Percentiles rank a stretch among this genome's conserved stretches.
Conservation (phyloP, 345 rosid species). For the Gossypium turneri region DNA sequence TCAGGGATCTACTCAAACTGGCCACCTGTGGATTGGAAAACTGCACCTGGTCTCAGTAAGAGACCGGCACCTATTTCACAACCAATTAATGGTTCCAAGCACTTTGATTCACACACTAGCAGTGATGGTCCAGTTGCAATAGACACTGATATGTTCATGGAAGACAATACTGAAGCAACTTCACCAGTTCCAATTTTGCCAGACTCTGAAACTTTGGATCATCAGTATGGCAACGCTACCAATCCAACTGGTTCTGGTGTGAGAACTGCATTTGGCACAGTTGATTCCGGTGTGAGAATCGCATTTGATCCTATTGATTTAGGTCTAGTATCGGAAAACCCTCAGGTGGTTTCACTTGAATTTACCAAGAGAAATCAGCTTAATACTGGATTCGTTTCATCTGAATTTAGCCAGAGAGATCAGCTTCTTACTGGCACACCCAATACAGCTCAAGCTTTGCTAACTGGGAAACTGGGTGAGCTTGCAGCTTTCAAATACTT, state of each 20-base stretch:
- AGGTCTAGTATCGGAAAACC: conserved; percentile 26
- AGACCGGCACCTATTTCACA: conserved; percentile 23
- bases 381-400: conserved; percentile 26
- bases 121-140: conserved; percentile 27
- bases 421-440: conserved; percentile 46
- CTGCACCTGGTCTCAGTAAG: conserved; percentile 46
- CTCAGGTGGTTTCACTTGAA: conserved; percentile 21
- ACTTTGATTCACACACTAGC: conserved; percentile 9
- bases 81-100: conserved; percentile 22
- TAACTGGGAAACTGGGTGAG: conserved; percentile 73
- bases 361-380: conserved; percentile 46
- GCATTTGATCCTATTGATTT: conserved; percentile 24
- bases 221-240: conserved; percentile 7
- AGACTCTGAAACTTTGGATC: conserved; percentile 17
- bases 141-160: conserved; percentile 34
- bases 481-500: conserved; percentile 60
- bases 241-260: conserved; percentile 8
- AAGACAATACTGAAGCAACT: conserved; percentile 24
- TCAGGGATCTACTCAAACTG: conserved; percentile 43
- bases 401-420: conserved; percentile 43
- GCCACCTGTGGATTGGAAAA: conserved; percentile 76
- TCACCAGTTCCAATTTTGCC: conserved; percentile 9
- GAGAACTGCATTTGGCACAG: conserved; percentile 17
- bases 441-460: conserved; percentile 40
- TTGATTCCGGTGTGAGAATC: conserved; percentile 9